Conservation (phyloP, 805 yeast genomes). For the Zygosaccharomyces siamensis region DNA sequence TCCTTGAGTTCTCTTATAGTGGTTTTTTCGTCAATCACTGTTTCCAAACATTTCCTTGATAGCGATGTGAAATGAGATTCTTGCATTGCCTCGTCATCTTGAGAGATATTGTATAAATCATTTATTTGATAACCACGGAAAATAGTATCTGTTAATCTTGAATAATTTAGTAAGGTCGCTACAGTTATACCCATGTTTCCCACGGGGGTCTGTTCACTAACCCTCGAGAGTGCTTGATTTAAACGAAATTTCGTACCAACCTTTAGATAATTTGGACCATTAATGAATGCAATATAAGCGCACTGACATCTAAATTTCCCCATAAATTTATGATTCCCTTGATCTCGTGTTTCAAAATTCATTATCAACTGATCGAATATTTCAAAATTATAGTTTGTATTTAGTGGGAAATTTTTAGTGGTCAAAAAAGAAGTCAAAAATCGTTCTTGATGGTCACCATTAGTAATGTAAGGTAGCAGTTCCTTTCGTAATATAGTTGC, state of each 20-base stretch:
- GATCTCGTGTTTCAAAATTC: background rate
- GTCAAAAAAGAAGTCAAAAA: conserved; percentile 20
- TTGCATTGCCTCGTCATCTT: conserved; percentile 24
- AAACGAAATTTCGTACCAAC: conserved; percentile 6
- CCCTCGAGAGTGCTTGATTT: conserved; percentile 10
- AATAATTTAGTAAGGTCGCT: conserved; percentile 13
- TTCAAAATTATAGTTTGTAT: conserved; percentile 13
- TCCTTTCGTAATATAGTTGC: conserved; percentile 15
- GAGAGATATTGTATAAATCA: conserved; percentile 20
- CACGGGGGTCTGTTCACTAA: conserved; percentile 11
- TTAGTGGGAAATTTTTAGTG: conserved; percentile 16
- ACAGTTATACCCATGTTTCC: conserved; percentile 9
- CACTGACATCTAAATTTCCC: conserved; percentile 4
- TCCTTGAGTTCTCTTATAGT: conserved; percentile 3
- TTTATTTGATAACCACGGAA: conserved; percentile 16
- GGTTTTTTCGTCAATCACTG: background rate
- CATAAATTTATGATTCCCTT: background rate
- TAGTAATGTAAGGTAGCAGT: conserved; percentile 23
- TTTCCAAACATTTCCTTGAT: conserved; percentile 2
- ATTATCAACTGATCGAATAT: conserved; percentile 13
- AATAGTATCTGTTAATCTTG: conserved; percentile 14
- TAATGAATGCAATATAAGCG: conserved; percentile 21
- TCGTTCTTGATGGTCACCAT: conserved; percentile 7
- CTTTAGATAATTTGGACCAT: conserved; percentile 11
- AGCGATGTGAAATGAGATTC: conserved; percentile 23